Evolutionary conservation across 1,284 basidiomycete species (phyloP).

Genomic region (Gomphus bonarii): DNA sequence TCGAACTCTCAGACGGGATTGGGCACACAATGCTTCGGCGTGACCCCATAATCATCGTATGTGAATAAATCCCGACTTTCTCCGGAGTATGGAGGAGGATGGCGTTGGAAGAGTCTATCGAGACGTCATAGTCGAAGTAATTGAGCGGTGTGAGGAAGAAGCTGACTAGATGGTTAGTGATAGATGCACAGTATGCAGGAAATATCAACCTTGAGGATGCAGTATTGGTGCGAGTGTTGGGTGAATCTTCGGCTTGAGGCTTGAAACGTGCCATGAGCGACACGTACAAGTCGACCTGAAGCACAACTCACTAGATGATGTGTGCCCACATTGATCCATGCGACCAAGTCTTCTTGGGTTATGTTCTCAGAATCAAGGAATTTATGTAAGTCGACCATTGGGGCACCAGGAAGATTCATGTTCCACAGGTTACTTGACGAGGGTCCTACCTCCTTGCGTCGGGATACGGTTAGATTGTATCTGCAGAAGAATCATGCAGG

Average conservation of each 20-base stretch:
- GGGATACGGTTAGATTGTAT: constrained; percentile 5
- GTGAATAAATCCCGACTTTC: constrained; percentile 28
- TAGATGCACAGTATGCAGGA: not conserved
- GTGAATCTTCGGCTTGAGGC: constrained; percentile 50
- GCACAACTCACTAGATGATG: constrained; percentile 36
- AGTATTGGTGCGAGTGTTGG: constrained; percentile 50
- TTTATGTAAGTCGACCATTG: constrained; percentile 50
- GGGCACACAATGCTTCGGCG: constrained; percentile 36
- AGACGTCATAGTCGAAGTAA: constrained; percentile 53
- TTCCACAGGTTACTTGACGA: constrained; percentile 50
- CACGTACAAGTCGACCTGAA: not conserved
- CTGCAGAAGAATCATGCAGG: constrained; percentile 25
- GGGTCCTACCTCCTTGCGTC: constrained; percentile 50
- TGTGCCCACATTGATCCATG: constrained; percentile 57
- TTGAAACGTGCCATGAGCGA: constrained; percentile 13
- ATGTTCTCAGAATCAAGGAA: constrained; percentile 56
- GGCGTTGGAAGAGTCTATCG: constrained; percentile 46
- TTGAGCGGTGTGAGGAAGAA: constrained; percentile 54
- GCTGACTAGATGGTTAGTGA: constrained; percentile 20
- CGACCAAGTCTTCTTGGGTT: constrained; percentile 49
- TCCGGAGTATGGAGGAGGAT: constrained; percentile 36
- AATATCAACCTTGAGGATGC: constrained; percentile 43
- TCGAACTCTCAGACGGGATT: constrained; percentile 31
- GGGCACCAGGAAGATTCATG: constrained; percentile 46
- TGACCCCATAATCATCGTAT: constrained; percentile 44